Base-by-base conservation (phyloP, 257 asterid genomes). In the Capsicum rhomboideum region DNA sequence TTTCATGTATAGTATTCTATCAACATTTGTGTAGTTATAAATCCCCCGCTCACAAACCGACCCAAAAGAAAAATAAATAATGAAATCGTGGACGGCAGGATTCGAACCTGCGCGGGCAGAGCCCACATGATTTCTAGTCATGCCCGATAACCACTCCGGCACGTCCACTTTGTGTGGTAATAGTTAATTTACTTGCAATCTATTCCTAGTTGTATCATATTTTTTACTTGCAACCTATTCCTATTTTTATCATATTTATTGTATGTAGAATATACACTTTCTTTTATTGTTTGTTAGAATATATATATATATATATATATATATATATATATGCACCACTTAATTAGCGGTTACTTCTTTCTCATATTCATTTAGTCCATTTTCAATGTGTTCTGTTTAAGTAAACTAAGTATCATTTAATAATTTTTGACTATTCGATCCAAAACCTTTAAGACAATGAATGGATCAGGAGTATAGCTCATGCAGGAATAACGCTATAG, bases 91-190 rank as follows among this genome's bases (percentile, higher is more conserved):
- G 95, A 91, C 96, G 98, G 99, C 96, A 94, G 99, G 98, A 96
- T 96, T 94, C 98, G 97, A 94, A 96, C 98, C 98, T 93, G 97
- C 97, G 99, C 98, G 98, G 98, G 98, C 98, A 94, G 2, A 94
- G 98, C 98, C 98, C 99, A 93, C 99, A 96, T 96, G 98, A 93
- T 96, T 96, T 96, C 98, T 94, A 96, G 98, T 94, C 99, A 94
- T 96, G 99, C 99, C 98, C 98, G 98, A 96, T 94, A 96, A 94
- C 99, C 98, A 96, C 98, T 96, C 98, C 98, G 97, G 97, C 98
- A 96, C 98, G 98, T 91, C 99, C 97, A 94, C 98, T 0, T 0
- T 66, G 49, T 16, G 0, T 16, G 6, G 1, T 12, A 7, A 10
- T 21, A 1, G 67, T 0, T 59, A 21, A 8, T 11, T 1, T 1